These are phyloP conservation scores for Scutellaria minor DNA, from an alignment of 257 asterid genomes.

Conservation along the genomic window DNA sequence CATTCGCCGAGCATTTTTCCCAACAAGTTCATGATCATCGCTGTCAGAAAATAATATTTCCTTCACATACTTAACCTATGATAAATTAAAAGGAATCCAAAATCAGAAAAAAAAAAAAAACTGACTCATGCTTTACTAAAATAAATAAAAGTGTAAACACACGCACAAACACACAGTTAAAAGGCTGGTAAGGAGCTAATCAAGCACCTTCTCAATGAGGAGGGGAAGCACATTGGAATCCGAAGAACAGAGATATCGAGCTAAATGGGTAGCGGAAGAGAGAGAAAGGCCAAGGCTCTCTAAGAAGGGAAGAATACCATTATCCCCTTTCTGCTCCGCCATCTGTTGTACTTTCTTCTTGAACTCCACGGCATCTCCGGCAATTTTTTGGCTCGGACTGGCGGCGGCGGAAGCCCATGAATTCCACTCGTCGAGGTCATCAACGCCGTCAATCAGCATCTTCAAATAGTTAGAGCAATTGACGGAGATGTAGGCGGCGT, in stretches of 20 bases:
- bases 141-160: neutral
- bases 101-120: slow-evolving; percentile 26
- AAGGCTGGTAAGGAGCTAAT: neutral
- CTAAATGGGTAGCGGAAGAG: slow-evolving; percentile 75
- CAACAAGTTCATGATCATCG: slow-evolving; percentile 54
- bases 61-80: slow-evolving; percentile 88
- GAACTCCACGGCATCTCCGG: slow-evolving; percentile 44
- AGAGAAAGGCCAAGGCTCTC: slow-evolving; percentile 87
- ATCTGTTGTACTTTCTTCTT: slow-evolving; percentile 57
- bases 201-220: slow-evolving; percentile 69
- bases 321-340: slow-evolving; percentile 86
- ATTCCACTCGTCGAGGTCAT: slow-evolving; percentile 82
- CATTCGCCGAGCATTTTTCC: slow-evolving; percentile 78
- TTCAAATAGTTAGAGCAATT: slow-evolving; percentile 68
- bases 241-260: slow-evolving; percentile 66
- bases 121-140: neutral
- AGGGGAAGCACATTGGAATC: slow-evolving; percentile 55
- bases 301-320: slow-evolving; percentile 77
- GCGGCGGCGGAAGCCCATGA: slow-evolving; percentile 46
- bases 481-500: slow-evolving; percentile 58
- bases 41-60: slow-evolving; percentile 76
- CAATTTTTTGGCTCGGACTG: slow-evolving; percentile 22
- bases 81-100: slow-evolving; percentile 28
- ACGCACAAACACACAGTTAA: neutral
- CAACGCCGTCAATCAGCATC: slow-evolving; percentile 70